A percentile compares a stretch with the other conserved stretches of the same genome.
Evolutionary conservation across 352 stramenopile species (phyloP).

Genomic region (Globisporangium iwayamae): DNA sequence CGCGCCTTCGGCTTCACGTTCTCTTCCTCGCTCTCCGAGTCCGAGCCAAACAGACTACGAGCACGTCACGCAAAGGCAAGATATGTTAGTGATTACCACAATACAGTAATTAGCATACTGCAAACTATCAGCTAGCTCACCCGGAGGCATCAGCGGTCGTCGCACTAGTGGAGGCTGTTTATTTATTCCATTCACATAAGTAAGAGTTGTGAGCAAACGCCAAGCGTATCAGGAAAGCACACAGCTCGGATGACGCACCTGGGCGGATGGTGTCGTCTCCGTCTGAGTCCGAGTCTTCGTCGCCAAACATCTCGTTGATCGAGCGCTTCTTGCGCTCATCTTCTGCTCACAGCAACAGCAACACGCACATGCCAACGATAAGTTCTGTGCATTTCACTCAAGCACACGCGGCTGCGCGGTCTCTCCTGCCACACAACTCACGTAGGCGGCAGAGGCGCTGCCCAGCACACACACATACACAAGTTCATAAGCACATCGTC

Average conservation of each 20-base stretch:
- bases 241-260: constrained; percentile 22
- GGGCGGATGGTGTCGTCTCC: constrained; percentile 50
- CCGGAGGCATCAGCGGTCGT: constrained; percentile 72
- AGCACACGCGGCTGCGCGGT: neutral
- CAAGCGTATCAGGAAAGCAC: neutral
- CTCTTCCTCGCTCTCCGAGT: constrained; percentile 84
- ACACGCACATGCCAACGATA: neutral
- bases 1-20: constrained; percentile 41
- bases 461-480: neutral
- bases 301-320: constrained; percentile 88
- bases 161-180: constrained; percentile 27
- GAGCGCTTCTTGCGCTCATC: constrained; percentile 82
- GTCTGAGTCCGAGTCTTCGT: constrained; percentile 76
- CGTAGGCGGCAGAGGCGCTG: neutral
- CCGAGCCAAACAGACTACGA: constrained; percentile 74
- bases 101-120: neutral
- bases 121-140: constrained; percentile 21
- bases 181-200: neutral
- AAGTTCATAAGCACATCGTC: neutral
- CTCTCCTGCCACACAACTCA: neutral
- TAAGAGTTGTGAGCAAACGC: neutral
- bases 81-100: neutral
- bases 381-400: neutral
- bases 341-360: constrained; percentile 26
- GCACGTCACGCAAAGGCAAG: constrained; percentile 1